These are phyloP conservation scores for Penicillium riverlandense DNA, from an alignment of 495 filamentous ascomycete species.

Conservation along the genomic window DNA sequence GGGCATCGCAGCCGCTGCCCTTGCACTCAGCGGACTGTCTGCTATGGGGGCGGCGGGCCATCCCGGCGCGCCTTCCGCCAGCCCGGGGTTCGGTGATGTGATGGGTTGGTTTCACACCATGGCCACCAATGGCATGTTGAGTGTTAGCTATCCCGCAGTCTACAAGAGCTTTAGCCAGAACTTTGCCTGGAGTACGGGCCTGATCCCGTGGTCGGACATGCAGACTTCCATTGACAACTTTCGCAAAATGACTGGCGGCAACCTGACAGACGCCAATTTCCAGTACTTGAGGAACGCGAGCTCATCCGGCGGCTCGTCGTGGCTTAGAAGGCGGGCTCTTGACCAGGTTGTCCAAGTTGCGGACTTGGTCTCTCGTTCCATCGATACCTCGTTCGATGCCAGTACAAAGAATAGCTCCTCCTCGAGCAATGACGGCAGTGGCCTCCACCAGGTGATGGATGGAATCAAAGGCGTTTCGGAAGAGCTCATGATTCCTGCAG, in stretches of 20 bases:
- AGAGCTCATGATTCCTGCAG: slow-evolving; percentile 71
- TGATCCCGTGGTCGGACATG: slow-evolving; percentile 75
- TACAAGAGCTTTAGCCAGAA: slow-evolving; percentile 87
- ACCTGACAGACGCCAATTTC: slow-evolving; percentile 73
- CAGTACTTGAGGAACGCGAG: slow-evolving; percentile 60
- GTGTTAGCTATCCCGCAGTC: slow-evolving; percentile 75
- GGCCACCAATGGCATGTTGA: slow-evolving; percentile 93
- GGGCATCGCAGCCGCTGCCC: slow-evolving; percentile 78
- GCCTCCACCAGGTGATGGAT: slow-evolving; percentile 43
- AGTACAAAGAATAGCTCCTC: slow-evolving; percentile 36
- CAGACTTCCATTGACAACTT: slow-evolving; percentile 83
- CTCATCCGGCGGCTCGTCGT: slow-evolving; percentile 29
- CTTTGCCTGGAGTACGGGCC: slow-evolving; percentile 84
- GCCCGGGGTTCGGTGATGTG: slow-evolving; percentile 80
- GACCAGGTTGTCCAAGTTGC: slow-evolving; percentile 35
- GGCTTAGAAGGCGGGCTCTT: slow-evolving; percentile 42
- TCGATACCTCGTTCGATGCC: slow-evolving; percentile 39
- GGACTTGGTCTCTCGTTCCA: slow-evolving; percentile 44
- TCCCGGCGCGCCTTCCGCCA: slow-evolving; percentile 59
- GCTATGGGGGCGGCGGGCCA: slow-evolving; percentile 58
- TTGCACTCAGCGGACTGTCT: slow-evolving; percentile 66
- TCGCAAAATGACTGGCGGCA: slow-evolving; percentile 71
- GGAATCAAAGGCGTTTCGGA: slow-evolving; percentile 73
- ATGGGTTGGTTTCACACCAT: slow-evolving; percentile 89
- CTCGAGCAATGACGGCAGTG: slow-evolving; percentile 19